Base-by-base conservation (phyloP, 1,139 yeast genomes). In the Zygoascus sp. region DNA sequence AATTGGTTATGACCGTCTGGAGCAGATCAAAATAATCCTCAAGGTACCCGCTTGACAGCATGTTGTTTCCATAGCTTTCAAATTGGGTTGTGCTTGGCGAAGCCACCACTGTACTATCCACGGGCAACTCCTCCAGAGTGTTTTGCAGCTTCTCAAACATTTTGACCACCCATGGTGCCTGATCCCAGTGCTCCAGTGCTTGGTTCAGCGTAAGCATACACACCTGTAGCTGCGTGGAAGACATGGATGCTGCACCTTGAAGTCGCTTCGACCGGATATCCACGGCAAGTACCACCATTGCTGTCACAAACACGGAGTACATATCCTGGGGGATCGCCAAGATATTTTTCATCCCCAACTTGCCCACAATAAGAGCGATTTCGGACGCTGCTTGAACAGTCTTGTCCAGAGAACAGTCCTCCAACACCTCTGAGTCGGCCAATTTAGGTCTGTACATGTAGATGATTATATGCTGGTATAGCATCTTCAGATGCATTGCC, bases 161-260 rank as follows among this genome's bases (percentile, higher is more conserved):
- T 8, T 39, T 37, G 13, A 48, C 23, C 9, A 51, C 32, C 52
- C 52, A 49, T n/a, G 35, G 22, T 15, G 83, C 84, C 78, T 79
- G 53, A 20, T 52, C 55, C 55, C 55, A 52, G 28, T 28, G 27
- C 23, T 47, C 55, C 20, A 27, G 23, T n/a, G 45, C 49, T 35
- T 52, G 55, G 22, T 20, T 34, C n/a, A 52, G 42, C 11, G 50
- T 43, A 45, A 51, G 40, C 42, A 42, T 46, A 44, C 55, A 51
- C 41, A 52, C 41, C 36, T 47, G 49, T 9, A 52, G 32, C 32
- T 52, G 55, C 42, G 45, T 42, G 13, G 44, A 21, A 2, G 49
- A 40, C 34, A 48, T 19, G 3, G 25, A 21, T 13, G 41, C 21
- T 10, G 19, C 28, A 2, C 32, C 32, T 8, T 35, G 17, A 13